Evolutionary conservation across 78 protist genomes (phyloP).

Genomic region (Planoprotostelium fungivorum): DNA sequence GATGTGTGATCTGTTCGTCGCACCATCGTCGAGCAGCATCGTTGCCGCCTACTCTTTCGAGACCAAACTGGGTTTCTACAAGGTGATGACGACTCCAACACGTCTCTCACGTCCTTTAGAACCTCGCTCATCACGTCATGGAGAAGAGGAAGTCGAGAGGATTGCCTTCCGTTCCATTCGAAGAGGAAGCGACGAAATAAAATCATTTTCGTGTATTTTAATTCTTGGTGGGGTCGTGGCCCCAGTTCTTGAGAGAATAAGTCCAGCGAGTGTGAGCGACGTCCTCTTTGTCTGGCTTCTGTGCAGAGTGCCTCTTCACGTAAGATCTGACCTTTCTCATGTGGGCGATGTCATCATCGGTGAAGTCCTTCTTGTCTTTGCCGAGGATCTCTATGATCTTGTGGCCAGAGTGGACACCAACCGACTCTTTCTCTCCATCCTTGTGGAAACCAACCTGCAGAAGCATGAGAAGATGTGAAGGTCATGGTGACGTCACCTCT

Average conservation of each 20-base stretch:
- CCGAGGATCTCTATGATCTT: background rate
- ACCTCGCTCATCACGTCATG: no score
- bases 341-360: background rate
- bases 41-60: background rate
- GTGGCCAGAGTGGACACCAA: background rate
- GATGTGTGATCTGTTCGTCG: background rate
- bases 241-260: background rate
- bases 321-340: background rate
- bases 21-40: background rate
- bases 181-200: no score
- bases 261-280: background rate
- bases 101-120: no score
- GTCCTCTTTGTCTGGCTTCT: background rate
- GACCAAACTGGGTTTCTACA: no score
- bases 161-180: no score
- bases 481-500: background rate
- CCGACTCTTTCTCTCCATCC: background rate
- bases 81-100: no score
- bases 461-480: background rate
- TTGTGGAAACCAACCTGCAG: background rate
- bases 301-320: background rate
- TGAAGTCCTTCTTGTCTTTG: background rate
- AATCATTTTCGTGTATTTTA: no score
- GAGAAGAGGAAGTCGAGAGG: no score
- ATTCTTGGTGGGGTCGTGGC: background rate